Conservation (phyloP, 441 rosid genomes). For the Melastoma candidum region DNA sequence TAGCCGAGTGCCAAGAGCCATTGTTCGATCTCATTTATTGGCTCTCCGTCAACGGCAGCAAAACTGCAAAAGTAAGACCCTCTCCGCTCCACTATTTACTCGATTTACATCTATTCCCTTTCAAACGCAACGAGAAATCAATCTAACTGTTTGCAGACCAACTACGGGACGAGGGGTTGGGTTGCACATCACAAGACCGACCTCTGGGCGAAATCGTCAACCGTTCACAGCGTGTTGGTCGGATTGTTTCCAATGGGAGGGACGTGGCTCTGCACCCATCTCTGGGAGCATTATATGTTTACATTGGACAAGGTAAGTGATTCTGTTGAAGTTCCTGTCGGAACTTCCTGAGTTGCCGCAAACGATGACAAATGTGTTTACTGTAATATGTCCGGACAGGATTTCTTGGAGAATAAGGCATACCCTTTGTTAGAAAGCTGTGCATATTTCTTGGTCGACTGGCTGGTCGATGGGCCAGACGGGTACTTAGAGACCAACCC, state of each 20-base stretch:
- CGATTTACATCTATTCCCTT: too few relatives aligned
- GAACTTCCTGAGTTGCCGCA: neutral
- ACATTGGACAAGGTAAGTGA: conserved; percentile 46
- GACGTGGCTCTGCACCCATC: conserved; percentile 67
- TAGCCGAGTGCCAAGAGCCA: conserved; percentile 79
- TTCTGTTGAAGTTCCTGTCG: neutral
- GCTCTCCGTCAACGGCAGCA: conserved; percentile 62
- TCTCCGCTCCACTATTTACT: too few relatives aligned
- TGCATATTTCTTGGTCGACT: conserved; percentile 63
- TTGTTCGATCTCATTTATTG: conserved; percentile 61
- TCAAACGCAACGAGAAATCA: too few relatives aligned
- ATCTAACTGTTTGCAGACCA: conserved; percentile 30
- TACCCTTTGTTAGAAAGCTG: conserved; percentile 93
- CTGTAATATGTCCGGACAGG: conserved; percentile 31
- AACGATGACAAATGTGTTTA: conserved; percentile 7
- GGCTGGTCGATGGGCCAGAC: conserved; percentile 77
- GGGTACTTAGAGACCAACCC: conserved; percentile 83
- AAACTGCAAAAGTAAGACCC: conserved; percentile 60
- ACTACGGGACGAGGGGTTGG: conserved; percentile 57
- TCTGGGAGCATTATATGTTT: conserved; percentile 64
- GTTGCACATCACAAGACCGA: conserved; percentile 54
- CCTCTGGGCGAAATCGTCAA: conserved; percentile 69
- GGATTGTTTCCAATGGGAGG: conserved; percentile 67
- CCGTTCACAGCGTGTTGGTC: conserved; percentile 31
- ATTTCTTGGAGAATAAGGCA: conserved; percentile 58